Evolutionary conservation across 1,284 basidiomycete genomes (phyloP).

Genomic region (Hemileia vastatrix): DNA sequence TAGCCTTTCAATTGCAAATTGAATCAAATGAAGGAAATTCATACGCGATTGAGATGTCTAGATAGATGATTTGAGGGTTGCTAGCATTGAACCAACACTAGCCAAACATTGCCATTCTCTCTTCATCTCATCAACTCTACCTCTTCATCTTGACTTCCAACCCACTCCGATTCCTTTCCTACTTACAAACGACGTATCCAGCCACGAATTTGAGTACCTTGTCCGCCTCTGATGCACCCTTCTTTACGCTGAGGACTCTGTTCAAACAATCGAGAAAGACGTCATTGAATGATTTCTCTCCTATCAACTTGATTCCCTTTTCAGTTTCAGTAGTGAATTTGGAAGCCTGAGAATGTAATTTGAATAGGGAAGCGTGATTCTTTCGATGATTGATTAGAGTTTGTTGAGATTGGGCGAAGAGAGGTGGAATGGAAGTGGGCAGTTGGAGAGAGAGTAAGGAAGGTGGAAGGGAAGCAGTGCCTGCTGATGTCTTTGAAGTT

Average conservation of each 20-base stretch:
- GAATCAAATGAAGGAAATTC: no score
- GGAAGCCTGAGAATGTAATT: conserved; percentile 52
- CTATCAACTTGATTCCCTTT: conserved; percentile 53
- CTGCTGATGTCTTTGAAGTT: neutral
- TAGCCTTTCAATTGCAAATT: no score
- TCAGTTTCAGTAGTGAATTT: conserved; percentile 42
- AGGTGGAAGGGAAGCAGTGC: neutral
- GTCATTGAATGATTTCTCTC: conserved; percentile 71
- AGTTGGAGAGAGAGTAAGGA: neutral
- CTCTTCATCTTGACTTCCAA: neutral
- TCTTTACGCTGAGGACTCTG: conserved; percentile 58
- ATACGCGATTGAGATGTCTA: conserved; percentile 58
- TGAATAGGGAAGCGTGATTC: conserved; percentile 76
- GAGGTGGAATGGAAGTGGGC: conserved; percentile 9
- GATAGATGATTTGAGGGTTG: conserved; percentile 53
- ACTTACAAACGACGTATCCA: conserved; percentile 33
- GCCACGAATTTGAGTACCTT: conserved; percentile 68
- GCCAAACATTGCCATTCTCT: no score
- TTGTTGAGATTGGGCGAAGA: conserved; percentile 70
- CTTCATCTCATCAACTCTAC: no score
- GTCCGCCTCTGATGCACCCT: conserved; percentile 69
- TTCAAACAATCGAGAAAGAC: conserved; percentile 53
- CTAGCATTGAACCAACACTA: no score
- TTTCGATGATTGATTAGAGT: conserved; percentile 81
- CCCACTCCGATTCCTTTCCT: neutral